Conservation (phyloP, 108 stramenopile genomes). For the Skeletonema potamos region DNA sequence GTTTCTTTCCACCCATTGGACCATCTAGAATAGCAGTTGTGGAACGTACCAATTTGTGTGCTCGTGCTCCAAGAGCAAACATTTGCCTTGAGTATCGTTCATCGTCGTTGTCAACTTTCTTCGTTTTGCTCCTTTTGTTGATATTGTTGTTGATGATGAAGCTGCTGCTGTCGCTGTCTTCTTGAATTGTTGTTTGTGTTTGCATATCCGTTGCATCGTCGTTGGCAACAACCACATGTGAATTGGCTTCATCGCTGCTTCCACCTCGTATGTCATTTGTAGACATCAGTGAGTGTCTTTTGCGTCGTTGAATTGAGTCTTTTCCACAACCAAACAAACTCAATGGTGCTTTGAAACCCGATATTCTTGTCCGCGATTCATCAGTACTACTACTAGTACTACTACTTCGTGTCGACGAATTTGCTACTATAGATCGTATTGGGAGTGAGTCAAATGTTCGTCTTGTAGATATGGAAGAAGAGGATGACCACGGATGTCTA, state of each 20-base stretch:
- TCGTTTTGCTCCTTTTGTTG: conserved; percentile 11
- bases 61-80: conserved; percentile 82
- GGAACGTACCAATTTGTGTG: conserved; percentile 77
- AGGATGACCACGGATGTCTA: neutral
- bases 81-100: conserved; percentile 89
- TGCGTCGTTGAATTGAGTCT: neutral
- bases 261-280: conserved; percentile 1
- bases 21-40: conserved; percentile 81
- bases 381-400: neutral
- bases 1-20: conserved; percentile 41
- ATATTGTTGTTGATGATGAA: neutral
- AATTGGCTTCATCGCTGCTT: neutral
- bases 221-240: neutral
- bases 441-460: neutral
- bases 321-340: neutral
- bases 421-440: neutral
- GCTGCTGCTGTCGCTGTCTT: neutral
- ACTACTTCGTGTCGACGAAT: too few relatives aligned
- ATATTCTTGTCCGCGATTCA: neutral
- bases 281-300: neutral
- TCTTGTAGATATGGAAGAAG: neutral
- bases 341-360: neutral
- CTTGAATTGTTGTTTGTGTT: neutral
- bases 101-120: conserved; percentile 57
- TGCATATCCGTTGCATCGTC: neutral